Conservation (phyloP, 805 yeast species). For the Candida fluviatilis region DNA sequence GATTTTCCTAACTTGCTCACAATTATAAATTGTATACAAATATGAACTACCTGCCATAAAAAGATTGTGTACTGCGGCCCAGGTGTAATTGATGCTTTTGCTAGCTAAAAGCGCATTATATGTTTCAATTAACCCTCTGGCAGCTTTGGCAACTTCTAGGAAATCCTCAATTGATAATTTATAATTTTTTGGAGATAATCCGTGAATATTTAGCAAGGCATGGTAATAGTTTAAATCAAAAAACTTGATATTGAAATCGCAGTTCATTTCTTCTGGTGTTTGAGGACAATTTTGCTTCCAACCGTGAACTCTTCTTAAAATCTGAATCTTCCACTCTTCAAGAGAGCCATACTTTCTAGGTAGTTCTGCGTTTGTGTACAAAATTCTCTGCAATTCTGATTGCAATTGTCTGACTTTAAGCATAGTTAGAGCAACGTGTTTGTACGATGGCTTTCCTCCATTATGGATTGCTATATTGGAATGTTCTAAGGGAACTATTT, state of each 20-base stretch:
- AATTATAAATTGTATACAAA: conserved; percentile 70
- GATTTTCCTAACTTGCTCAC: conserved; percentile 46
- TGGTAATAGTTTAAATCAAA: conserved; percentile 76
- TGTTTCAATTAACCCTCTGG: conserved; percentile 61
- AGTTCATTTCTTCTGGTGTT: conserved; percentile 57
- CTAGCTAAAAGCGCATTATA: conserved; percentile 56
- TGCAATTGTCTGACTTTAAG: conserved; percentile 70
- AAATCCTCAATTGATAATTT: conserved; percentile 52
- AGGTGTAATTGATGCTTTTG: conserved; percentile 72
- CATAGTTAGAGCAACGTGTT: conserved; percentile 61
- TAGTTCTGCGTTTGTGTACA: conserved; percentile 68
- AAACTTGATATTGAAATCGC: conserved; percentile 67
- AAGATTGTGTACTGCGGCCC: conserved; percentile 89
- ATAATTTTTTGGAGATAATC: conserved; percentile 69
- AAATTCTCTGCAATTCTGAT: conserved; percentile 66
- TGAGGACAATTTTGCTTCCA: conserved; percentile 64
- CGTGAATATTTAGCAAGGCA: conserved; percentile 66
- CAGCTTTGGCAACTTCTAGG: conserved; percentile 53
- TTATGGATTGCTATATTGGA: conserved; percentile 22
- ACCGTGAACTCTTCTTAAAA: conserved; percentile 46
- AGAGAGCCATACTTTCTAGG: conserved; percentile 58
- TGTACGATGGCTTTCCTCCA: conserved; percentile 53
- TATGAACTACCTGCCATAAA: conserved; percentile 89
- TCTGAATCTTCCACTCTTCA: conserved; percentile 59
- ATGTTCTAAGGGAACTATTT: conserved; percentile 45